Base-by-base conservation (phyloP, 768 basidiomycete species). In the Tulasnella sp. region DNA sequence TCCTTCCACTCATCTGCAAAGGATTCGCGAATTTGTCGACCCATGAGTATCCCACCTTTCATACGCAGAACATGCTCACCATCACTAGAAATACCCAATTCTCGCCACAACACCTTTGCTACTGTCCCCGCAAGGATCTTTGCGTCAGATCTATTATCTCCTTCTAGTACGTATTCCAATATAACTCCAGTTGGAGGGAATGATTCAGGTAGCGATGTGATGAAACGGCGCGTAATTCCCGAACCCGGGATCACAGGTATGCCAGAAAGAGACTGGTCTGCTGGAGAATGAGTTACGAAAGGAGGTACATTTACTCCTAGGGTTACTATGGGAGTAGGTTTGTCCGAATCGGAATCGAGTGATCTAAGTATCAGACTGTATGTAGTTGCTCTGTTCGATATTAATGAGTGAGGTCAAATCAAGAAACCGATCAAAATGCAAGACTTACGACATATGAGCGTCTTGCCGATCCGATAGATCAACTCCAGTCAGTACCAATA, bases 201-300 rank as follows among this genome's bases (percentile, higher is more conserved):
- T 16, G 68, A 58, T 71, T 74, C 77, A 0, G 77, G 72, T 22
- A 87, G 59, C 5, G 81, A 72, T 2, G 70, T 70, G 5, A 90
- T 65, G 40, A 89, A 67, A 24, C 81, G 72, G 35, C 77, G 71
- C 0, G 81, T 77, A 25, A 89, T 66, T 2, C 87, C 87, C 29
- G 82, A 82, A 13, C 83, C 82, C 0, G 86, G 85, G 25, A 88
- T 79, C 65, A 85, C 81, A 28, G 85, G 83, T 15, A 78, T 69
- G 19, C 63, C 53, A 16, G 65, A 27, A 2, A 40, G 12, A 62
- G 61, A 4, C 57, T 55, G 43, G 55, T 56, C 1, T 39, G 43
- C 24, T 48, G 56, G 46, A 0, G 60, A 46, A 28, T 43, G 46
- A 6, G 20, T 57, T 47, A 28, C 53, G 52, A 49, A 16, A 56